Percentiles rank a stretch among this genome's conserved stretches.
Evolutionary conservation across 1,284 basidiomycete genomes (phyloP).

Genomic region (Earliella scabrosa): DNA sequence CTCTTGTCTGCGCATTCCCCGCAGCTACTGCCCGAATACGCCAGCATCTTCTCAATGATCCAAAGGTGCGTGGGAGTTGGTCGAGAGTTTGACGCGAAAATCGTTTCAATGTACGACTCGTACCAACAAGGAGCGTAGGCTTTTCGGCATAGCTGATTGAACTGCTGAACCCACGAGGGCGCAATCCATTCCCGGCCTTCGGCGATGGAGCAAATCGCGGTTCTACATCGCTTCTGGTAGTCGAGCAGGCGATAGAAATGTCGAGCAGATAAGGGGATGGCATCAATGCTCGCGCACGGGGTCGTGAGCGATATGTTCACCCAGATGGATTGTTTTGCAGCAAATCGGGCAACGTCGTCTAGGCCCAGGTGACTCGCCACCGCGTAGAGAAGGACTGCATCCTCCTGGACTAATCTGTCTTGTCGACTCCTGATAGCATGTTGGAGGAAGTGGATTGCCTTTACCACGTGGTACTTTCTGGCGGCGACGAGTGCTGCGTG

Average conservation of each 20-base stretch:
- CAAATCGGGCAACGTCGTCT: not conserved
- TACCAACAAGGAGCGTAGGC: no score
- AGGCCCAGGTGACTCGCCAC: not conserved
- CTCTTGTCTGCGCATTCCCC: no score
- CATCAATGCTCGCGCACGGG: not conserved
- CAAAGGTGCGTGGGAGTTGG: no score
- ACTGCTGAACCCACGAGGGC: not conserved
- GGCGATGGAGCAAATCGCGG: not conserved
- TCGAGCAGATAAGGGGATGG: not conserved
- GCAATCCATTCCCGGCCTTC: not conserved
- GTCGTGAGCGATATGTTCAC: no score
- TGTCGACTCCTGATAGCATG: not conserved
- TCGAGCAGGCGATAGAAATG: constrained; percentile 16
- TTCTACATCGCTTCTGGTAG: constrained; percentile 7
- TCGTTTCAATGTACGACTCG: no score
- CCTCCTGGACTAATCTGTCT: no score
- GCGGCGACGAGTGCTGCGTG: not conserved
- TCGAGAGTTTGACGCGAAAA: no score
- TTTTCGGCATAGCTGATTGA: no score
- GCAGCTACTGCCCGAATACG: no score
- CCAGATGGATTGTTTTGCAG: not conserved
- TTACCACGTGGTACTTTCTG: constrained; percentile 4
- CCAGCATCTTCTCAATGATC: no score
- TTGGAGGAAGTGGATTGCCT: not conserved
- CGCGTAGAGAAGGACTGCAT: not conserved